Evolutionary conservation across 352 stramenopile species (phyloP).

Genomic region (Globisporangium lucens): DNA sequence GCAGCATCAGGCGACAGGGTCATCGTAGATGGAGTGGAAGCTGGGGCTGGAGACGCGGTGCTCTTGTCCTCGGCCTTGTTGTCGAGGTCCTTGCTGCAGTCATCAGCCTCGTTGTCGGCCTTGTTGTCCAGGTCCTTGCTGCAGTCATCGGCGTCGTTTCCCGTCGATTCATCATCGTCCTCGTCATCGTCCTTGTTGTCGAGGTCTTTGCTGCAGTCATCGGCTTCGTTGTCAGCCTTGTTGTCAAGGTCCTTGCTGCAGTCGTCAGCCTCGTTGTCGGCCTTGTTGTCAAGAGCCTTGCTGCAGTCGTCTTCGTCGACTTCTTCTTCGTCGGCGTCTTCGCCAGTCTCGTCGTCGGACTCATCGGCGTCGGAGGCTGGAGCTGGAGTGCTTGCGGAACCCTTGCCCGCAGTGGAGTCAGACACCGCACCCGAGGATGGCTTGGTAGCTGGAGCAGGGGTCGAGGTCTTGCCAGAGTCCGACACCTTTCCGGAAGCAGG

Average conservation of each 20-base stretch:
- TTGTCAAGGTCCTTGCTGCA: constrained; percentile 31
- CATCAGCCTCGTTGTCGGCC: constrained; percentile 21
- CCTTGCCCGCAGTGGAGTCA: constrained; percentile 14
- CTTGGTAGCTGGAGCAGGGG: constrained; percentile 4
- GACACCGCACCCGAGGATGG: constrained; percentile 4
- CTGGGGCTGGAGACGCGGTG: constrained; percentile 9
- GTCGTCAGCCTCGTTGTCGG: constrained; percentile 19
- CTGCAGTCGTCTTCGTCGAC: constrained; percentile 25
- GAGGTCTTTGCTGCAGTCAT: constrained; percentile 19
- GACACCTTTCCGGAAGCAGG: not conserved
- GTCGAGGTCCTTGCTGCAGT: constrained; percentile 19
- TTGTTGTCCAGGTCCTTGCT: constrained; percentile 22
- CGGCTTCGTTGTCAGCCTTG: constrained; percentile 20
- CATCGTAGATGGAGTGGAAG: constrained; percentile 19
- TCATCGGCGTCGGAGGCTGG: not conserved
- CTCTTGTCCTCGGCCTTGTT: constrained; percentile 10
- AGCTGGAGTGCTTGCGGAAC: not conserved
- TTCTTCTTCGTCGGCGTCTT: constrained; percentile 11
- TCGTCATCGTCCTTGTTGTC: constrained; percentile 16
- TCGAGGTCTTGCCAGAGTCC: not conserved
- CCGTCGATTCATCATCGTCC: constrained; percentile 12
- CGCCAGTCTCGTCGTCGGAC: constrained; percentile 11
- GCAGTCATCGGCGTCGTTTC: constrained; percentile 14
- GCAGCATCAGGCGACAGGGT: constrained; percentile 36
- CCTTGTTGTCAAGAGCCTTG: constrained; percentile 26